Conservation (phyloP, 305 asterid species). For the Fraxinus albicans region DNA sequence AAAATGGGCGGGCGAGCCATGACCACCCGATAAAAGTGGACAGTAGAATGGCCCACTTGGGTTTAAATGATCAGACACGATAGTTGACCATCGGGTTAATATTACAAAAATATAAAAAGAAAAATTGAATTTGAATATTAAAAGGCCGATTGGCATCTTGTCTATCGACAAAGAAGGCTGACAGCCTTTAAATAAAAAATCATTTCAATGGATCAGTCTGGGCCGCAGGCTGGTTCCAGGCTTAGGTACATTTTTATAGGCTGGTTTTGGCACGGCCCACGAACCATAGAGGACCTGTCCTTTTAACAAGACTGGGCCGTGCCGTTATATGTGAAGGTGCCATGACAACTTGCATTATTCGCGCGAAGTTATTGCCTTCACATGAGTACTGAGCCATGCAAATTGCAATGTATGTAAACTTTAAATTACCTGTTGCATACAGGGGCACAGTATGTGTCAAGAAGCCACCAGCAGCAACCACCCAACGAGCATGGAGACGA, state of each 20-base stretch:
- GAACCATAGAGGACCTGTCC: neutral
- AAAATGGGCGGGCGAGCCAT: neutral
- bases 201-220: neutral
- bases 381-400: neutral
- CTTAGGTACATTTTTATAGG: neutral
- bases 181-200: neutral
- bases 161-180: neutral
- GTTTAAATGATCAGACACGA: neutral
- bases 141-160: neutral
- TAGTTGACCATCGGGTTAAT: neutral
- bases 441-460: slow-evolving; percentile 94
- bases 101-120: neutral
- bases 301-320: neutral
- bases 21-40: neutral
- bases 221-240: neutral
- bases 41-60: neutral
- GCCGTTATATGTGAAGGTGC: neutral
- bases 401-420: neutral
- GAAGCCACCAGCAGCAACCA: slow-evolving; percentile 95
- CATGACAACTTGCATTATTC: neutral
- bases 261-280: neutral
- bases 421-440: slow-evolving; percentile 64
- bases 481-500: slow-evolving; percentile 95
- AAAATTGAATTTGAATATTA: neutral
- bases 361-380: neutral